phyloP scores from a whole-genome alignment of 106 monocot species.

The Cymbidium sinense region DNA sequence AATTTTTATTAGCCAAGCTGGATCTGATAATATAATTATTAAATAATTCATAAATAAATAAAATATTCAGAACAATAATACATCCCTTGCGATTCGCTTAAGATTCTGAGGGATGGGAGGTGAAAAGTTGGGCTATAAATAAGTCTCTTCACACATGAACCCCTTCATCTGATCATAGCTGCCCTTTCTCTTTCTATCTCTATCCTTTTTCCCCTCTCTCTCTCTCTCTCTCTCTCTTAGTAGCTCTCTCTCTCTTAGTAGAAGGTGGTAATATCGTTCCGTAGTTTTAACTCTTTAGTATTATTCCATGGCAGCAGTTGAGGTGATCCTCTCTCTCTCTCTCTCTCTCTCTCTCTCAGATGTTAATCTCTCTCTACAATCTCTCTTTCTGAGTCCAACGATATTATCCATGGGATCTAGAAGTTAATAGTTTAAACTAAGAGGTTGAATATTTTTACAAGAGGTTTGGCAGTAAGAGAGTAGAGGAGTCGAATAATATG shows the following conservation, averaged over 20 bases:
- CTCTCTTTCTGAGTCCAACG: too few species aligned
- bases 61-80: too few species aligned
- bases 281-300: not conserved
- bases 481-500: too few species aligned
- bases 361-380: not conserved
- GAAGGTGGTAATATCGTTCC: not conserved
- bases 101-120: too few species aligned
- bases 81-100: too few species aligned
- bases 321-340: slow-evolving; percentile 2
- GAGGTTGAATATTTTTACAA: too few species aligned
- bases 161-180: not conserved
- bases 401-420: too few species aligned
- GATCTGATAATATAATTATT: too few species aligned
- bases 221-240: not conserved
- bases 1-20: too few species aligned
- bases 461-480: too few species aligned
- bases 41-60: too few species aligned
- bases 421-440: too few species aligned
- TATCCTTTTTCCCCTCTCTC: not conserved
- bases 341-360: not conserved
- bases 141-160: not conserved
- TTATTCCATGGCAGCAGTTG: not conserved
- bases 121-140: not conserved
- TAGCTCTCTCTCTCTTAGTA: not conserved
- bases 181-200: not conserved